Conservation (phyloP, 1,139 yeast species). For the Hyphopichia fennica region DNA sequence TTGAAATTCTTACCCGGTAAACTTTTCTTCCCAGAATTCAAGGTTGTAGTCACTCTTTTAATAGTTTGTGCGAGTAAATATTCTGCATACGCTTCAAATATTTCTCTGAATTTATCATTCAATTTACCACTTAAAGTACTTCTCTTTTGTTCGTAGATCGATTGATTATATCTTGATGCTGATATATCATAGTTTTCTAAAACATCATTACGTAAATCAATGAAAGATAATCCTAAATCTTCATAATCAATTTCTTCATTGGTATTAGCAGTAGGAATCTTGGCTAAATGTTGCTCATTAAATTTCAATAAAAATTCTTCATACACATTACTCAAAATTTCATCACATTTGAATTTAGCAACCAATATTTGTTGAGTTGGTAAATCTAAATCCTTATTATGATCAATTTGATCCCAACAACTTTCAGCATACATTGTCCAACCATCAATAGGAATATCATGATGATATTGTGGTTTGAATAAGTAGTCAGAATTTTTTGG, state of each 20-base stretch:
- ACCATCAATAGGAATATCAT: constrained; percentile 88
- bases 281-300: constrained; percentile 14
- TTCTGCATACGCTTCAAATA: constrained; percentile 38
- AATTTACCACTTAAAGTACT: constrained; percentile 47
- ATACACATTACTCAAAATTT: constrained; percentile 59
- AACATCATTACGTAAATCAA: constrained; percentile 42
- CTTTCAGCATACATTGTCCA: constrained; percentile 91
- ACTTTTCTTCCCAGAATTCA: constrained; percentile 13
- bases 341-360: constrained; percentile 93
- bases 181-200: constrained; percentile 58
- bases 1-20: constrained; percentile 23
- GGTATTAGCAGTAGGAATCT: constrained; percentile 4
- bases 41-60: constrained; percentile 15
- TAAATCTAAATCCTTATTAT: constrained; percentile 87
- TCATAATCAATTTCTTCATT: constrained; percentile 26
- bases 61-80: constrained; percentile 17
- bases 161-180: constrained; percentile 70
- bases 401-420: constrained; percentile 93
- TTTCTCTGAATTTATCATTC: constrained; percentile 39
- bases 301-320: constrained; percentile 45
- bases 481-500: constrained; percentile 36
- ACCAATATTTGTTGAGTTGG: constrained; percentile 96
- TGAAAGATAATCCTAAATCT: constrained; percentile 42
- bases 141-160: constrained; percentile 67
- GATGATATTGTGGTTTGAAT: constrained; percentile 75